Evolutionary conservation across 1,284 basidiomycete genomes (phyloP).

Genomic region (Leccinum griseonigrum): DNA sequence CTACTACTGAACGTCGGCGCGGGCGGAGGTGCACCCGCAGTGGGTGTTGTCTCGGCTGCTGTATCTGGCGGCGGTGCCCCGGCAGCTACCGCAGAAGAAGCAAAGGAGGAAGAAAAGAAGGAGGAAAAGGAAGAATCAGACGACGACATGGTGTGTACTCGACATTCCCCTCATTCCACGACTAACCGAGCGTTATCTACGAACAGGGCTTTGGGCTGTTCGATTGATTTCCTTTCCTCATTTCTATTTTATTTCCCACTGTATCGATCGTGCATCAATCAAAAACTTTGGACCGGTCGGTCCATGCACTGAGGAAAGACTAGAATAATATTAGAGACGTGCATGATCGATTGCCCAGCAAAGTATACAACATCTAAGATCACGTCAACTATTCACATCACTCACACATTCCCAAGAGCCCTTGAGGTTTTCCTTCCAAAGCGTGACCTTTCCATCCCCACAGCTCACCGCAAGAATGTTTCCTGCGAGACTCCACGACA

Average conservation of each 20-base stretch:
- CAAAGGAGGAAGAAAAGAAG: conserved; percentile 74
- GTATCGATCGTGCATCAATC: background rate
- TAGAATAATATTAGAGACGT: no score
- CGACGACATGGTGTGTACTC: conserved; percentile 43
- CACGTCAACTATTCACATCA: conserved; percentile 76
- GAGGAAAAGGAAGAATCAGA: conserved; percentile 90
- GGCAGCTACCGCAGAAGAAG: conserved; percentile 60
- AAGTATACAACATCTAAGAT: background rate
- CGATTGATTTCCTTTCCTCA: background rate
- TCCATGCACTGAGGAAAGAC: background rate
- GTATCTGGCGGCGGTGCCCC: conserved; percentile 55
- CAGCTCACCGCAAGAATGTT: conserved; percentile 97
- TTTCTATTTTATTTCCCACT: background rate
- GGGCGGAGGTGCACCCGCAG: conserved; percentile 77
- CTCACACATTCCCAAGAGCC: conserved; percentile 96
- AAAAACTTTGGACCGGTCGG: background rate
- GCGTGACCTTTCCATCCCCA: conserved; percentile 95
- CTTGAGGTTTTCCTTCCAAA: conserved; percentile 98
- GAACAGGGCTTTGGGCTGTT: background rate
- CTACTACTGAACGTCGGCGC: conserved; percentile 89
- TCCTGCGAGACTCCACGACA: conserved; percentile 95
- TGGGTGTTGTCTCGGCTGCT: conserved; percentile 53
- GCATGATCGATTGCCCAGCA: no score
- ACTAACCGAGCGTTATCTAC: background rate
- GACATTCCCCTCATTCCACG: background rate